phyloP scores from a whole-genome alignment of 805 yeast genomes.

The Ascoidea rubescens region DNA sequence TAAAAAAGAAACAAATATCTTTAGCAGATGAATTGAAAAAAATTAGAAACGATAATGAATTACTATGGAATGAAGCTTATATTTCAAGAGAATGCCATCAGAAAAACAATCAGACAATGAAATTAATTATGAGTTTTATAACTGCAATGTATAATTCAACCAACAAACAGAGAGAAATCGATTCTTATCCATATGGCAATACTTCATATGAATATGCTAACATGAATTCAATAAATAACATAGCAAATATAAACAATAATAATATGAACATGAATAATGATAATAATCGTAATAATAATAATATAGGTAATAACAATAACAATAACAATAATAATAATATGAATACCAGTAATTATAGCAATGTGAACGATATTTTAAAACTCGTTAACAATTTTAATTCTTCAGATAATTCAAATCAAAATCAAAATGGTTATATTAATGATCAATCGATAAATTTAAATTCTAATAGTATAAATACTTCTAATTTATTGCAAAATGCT shows the following conservation, averaged over 20 bases:
- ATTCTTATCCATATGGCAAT: too few relatives aligned
- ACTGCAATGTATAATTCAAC: conserved; percentile 37
- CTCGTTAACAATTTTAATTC: neutral
- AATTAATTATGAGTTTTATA: conserved; percentile 71
- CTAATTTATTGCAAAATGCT: neutral
- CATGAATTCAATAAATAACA: conserved; percentile 4
- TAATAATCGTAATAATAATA: neutral
- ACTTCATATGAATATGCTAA: neutral
- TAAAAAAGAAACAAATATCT: conserved; percentile 64
- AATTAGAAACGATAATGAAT: conserved; percentile 73
- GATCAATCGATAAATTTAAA: too few relatives aligned
- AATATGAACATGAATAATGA: neutral
- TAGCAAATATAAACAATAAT: neutral
- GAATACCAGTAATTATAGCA: neutral
- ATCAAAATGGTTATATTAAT: neutral
- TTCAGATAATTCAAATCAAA: neutral
- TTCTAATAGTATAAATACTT: neutral
- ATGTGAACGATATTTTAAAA: neutral
- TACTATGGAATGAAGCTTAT: conserved; percentile 80
- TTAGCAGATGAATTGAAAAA: conserved; percentile 79
- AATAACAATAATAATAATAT: neutral
- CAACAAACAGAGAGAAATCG: neutral
- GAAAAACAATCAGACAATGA: conserved; percentile 74
- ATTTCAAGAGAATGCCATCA: conserved; percentile 73
- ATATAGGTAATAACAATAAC: neutral